Base-by-base conservation (phyloP, 2,329 filamentous ascomycete genomes). In the Aaosphaeria pasadenensis region DNA sequence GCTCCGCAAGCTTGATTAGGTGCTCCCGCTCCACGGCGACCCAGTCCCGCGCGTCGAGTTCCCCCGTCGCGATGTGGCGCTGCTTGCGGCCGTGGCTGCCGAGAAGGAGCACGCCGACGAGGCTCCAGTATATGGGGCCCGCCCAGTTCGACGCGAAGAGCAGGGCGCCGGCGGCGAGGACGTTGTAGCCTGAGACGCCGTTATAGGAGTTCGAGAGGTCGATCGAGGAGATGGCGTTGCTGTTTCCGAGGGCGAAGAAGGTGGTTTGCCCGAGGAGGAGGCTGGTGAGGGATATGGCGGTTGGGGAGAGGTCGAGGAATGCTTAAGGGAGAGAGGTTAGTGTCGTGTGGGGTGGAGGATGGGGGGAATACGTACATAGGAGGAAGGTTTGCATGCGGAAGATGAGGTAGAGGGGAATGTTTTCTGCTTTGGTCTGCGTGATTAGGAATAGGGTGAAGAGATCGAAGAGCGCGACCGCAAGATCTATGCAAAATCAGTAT, bases 151-250 rank as follows among this genome's bases (percentile, higher is more conserved):
- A 84, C 5, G 90, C 67, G 62, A 96, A 96, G 2, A 91, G 91
- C 44, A 99, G 77, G 4, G 89, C 53, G 0, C 90, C 94, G 11
- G 99, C 94, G 11, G 85, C 79, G n/a, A 84, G 54, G 53, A 94
- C 77, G 63, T 88, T 91, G 75, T 95, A 99, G 47, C 79, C 83
- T 43, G 80, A 81, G 35, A 99, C 79, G 53, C 94, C 94, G 62
- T 99, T 99, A 73, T 99, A 99, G 0, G 91, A 91, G 64, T 87
- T 95, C 5, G 90, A 95, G 17, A 99, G 80, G 64, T 97, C 91
- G 59, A 99, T 84, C n/a, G 88, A 92, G 9, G 91, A 95, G 57
- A 99, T 96, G 38, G 94, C 88, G 68, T 99, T 99, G 42, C 89
- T 89, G 65, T 91, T 91, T 28, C 91, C 94, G 53, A 90, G 84